phyloP scores from a whole-genome alignment of 352 stramenopile species.

The Phytophthora brassicae region DNA sequence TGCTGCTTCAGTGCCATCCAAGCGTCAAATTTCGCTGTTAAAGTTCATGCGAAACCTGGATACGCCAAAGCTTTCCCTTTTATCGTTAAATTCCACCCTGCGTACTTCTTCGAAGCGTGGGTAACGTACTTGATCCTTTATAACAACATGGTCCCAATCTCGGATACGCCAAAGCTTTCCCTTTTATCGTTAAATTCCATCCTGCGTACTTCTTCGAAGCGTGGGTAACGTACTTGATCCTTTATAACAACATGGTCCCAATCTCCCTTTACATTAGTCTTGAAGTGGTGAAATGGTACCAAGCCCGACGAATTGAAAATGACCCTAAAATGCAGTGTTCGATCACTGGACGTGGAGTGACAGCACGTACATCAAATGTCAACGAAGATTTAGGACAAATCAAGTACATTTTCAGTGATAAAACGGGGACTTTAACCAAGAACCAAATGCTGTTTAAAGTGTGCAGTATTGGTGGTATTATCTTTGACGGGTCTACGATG shows the following conservation, averaged over 20 bases:
- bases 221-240: slow-evolving; percentile 82
- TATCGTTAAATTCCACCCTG: slow-evolving; percentile 34
- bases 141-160: slow-evolving; percentile 82
- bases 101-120: slow-evolving; percentile 61
- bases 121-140: slow-evolving; percentile 86
- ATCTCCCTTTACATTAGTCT: slow-evolving; percentile 98
- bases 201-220: slow-evolving; percentile 50
- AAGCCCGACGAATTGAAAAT: slow-evolving; percentile 92
- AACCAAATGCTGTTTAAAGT: slow-evolving; percentile 99
- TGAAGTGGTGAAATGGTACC: slow-evolving; percentile 95
- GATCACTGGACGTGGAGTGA: slow-evolving; percentile 60
- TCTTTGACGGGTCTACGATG: slow-evolving; percentile 85
- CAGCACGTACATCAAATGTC: slow-evolving; percentile 92
- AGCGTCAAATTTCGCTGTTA: slow-evolving; percentile 43
- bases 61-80: slow-evolving; percentile 33
- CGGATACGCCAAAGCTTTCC: slow-evolving; percentile 22
- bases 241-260: slow-evolving; percentile 94
- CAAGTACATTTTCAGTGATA: slow-evolving; percentile 99
- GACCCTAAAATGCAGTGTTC: slow-evolving; percentile 66
- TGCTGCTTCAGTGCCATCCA: slow-evolving; percentile 74
- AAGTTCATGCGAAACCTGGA: slow-evolving; percentile 28
- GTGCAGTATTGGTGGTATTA: slow-evolving; percentile 89
- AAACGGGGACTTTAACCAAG: slow-evolving; percentile 98
- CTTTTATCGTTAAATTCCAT: slow-evolving; percentile 38
- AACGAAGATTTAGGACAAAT: slow-evolving; percentile 97